Evolutionary conservation across 257 asterid genomes (phyloP), one percentile per base, ranked within the genome.

Genomic region (Fraxinus pennsylvanica): DNA sequence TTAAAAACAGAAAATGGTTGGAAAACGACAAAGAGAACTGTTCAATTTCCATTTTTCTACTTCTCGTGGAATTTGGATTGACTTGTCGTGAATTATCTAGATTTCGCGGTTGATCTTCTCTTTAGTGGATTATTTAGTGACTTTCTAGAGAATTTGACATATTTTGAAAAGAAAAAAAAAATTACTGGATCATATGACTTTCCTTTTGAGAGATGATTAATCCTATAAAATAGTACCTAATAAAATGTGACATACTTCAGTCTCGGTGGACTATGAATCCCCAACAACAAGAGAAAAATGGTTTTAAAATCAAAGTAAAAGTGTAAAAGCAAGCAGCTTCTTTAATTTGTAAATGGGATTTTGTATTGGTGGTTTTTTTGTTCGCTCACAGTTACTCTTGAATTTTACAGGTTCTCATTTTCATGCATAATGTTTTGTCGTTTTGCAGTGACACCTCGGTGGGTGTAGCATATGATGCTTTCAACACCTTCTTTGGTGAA

Each of bases 401-500:
- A 68, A 13, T 68, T 45, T 38, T 57, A 27, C 54, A 13, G 13
- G 19, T 13, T 47, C 57, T 10, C n/a, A 68, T 82, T 35, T 43
- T 84, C 66, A 76, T 39, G 76, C 50, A 22, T 45, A 22, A 29
- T 68, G 79, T 69, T 67, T 1, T 79, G 47, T 80, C 82, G 45
- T 72, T 77, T 77, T 87, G 89, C 94, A 93, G 98, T 77, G 97
- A 93, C 78, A 85, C 88, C 66, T 19, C 93, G 6, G 78, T 87
- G 50, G 98, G 93, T 22, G 90, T 73, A 8, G 96, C 85, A 66
- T 90, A 93, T 59, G 98, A 93, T 88, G 91, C 98, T 59, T 93
- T 93, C 86, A 91, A 91, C 83, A 93, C 98, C 76, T 91, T 91
- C 89, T 91, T 91, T 63, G 91, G 98, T 13, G 96, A 93, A 85